These are phyloP conservation scores for Aureobasidium lini DNA, from an alignment of 2,329 filamentous ascomycete genomes.

Conservation along the genomic window DNA sequence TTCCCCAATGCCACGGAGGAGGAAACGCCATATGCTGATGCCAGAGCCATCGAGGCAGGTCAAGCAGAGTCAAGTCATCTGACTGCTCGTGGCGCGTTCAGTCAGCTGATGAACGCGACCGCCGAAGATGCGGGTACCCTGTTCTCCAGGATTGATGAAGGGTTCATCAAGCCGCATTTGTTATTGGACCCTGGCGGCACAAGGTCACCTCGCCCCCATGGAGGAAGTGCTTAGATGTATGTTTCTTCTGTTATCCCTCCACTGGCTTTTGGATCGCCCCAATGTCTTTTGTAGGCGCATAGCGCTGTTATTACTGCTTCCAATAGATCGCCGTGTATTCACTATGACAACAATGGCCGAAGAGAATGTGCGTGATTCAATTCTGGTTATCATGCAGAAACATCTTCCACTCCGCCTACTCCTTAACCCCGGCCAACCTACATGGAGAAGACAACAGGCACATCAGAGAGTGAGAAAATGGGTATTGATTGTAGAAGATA, in stretches of 20 bases:
- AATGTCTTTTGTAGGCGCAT: too few relatives aligned
- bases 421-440: too few relatives aligned
- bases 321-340: too few relatives aligned
- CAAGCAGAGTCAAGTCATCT: slow-evolving; percentile 29
- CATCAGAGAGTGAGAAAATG: too few relatives aligned
- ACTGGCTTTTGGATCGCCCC: too few relatives aligned
- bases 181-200: slow-evolving; percentile 59
- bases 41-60: slow-evolving; percentile 17
- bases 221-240: slow-evolving; percentile 5
- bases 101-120: slow-evolving; percentile 67
- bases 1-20: slow-evolving; percentile 20
- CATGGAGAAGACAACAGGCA: too few relatives aligned
- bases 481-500: too few relatives aligned
- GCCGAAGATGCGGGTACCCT: slow-evolving; percentile 82
- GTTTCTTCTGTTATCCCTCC: not conserved
- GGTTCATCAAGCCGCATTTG: slow-evolving; percentile 88
- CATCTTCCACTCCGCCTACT: too few relatives aligned
- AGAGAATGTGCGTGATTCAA: too few relatives aligned
- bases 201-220: slow-evolving; percentile 12
- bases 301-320: too few relatives aligned
- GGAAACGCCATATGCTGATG: slow-evolving; percentile 6
- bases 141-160: slow-evolving; percentile 89
- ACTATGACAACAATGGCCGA: too few relatives aligned
- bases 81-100: slow-evolving; percentile 69
- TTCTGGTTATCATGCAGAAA: too few relatives aligned